Conservation (phyloP, 176 grass and related monocot genomes). For the bread wheat (Triticum aestivum) region IWGSC_CS_RefSeq_v2.1 NC_057805.1:386958833-386959332, state of each 20-base stretch:
- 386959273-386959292: slow-evolving; percentile 62
- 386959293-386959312: slow-evolving; percentile 98
- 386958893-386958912: slow-evolving; percentile 66
- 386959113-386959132: slow-evolving; percentile 77
- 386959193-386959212: slow-evolving; percentile 99
- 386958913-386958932: slow-evolving; percentile 75
- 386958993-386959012: slow-evolving; percentile 86
- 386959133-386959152: slow-evolving; percentile 66
- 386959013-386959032: slow-evolving; percentile 70
- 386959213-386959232: slow-evolving; percentile 74
- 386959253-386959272: slow-evolving; percentile 65
- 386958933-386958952: slow-evolving; percentile 96
- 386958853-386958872: slow-evolving; percentile 77
- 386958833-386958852: slow-evolving; percentile 95
- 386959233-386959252: slow-evolving; percentile 89
- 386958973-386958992: slow-evolving; percentile 85
- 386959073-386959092: slow-evolving; percentile 98
- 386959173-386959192: slow-evolving; percentile 79
- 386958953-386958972: slow-evolving; percentile 99
- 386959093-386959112: slow-evolving; percentile 83
- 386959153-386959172: slow-evolving; percentile 73
- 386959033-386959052: slow-evolving; percentile 94
- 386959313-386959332: slow-evolving; percentile 98
- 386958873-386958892: slow-evolving; percentile 62
- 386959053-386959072: slow-evolving; percentile 99